Evolutionary conservation across 2,329 filamentous ascomycete species (phyloP).

Genomic region (Colletotrichum sp.): DNA sequence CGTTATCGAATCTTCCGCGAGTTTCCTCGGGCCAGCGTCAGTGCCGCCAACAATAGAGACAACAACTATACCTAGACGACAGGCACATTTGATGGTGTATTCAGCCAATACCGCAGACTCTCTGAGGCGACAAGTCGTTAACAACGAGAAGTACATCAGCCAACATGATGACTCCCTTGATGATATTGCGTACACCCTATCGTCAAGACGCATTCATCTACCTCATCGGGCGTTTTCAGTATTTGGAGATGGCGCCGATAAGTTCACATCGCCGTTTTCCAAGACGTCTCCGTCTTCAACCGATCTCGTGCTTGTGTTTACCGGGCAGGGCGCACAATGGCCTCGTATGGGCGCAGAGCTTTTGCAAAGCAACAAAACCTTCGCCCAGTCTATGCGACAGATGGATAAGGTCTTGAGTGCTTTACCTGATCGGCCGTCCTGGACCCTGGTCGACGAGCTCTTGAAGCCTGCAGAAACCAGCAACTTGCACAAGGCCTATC

Average conservation of each 20-base stretch:
- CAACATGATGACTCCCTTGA: background rate
- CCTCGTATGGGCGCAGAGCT: constrained; percentile 31
- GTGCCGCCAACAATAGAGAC: background rate
- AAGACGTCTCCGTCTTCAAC: background rate
- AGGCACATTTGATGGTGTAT: constrained; percentile 17
- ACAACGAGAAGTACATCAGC: background rate
- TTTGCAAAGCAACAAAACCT: background rate
- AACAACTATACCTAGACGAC: too few relatives aligned
- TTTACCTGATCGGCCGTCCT: background rate
- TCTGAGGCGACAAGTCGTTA: constrained; percentile 16
- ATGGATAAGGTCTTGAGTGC: constrained; percentile 17
- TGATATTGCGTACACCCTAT: constrained; percentile 27
- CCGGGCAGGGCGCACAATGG: constrained; percentile 42
- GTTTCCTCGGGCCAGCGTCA: constrained; percentile 3
- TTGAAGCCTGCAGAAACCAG: background rate
- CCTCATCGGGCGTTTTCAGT: constrained; percentile 21
- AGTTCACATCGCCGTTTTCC: background rate
- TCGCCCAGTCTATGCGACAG: constrained; percentile 3
- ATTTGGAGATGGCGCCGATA: background rate
- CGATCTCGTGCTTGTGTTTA: constrained; percentile 31
- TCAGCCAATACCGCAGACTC: constrained; percentile 23
- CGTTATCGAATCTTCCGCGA: constrained; percentile 18
- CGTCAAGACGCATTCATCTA: constrained; percentile 17
- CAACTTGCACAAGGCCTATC: background rate
- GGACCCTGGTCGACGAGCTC: background rate